A percentile compares a stretch with the other conserved stretches of the same genome.
Evolutionary conservation across 345 rosid genomes (phyloP).

Genomic region (Fremontodendron californicum): DNA sequence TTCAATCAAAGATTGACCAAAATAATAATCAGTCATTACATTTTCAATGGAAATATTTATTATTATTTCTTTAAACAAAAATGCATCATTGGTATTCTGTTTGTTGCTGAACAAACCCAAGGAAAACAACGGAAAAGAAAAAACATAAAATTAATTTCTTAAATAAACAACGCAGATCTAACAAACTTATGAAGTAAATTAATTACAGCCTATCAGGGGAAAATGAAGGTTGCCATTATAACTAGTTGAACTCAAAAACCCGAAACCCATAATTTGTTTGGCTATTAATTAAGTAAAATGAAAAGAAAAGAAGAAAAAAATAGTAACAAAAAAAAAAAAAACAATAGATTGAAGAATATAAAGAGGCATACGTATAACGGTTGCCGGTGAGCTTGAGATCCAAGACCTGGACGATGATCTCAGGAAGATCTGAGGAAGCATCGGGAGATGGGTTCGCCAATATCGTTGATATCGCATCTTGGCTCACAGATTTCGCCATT

Average conservation of each 20-base stretch:
- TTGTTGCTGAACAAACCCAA: not conserved
- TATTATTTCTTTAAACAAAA: not conserved
- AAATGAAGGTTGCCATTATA: no score
- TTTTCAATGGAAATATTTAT: not conserved
- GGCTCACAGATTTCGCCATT: slow-evolving; percentile 51
- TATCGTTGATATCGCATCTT: slow-evolving; percentile 55
- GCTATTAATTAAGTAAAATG: no score
- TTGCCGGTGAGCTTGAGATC: slow-evolving; percentile 82
- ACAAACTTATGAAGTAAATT: not conserved
- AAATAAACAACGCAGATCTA: not conserved
- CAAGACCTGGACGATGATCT: slow-evolving; percentile 66
- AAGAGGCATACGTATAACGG: slow-evolving; percentile 53
- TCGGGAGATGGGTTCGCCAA: slow-evolving; percentile 66
- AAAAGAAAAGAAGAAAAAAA: not conserved
- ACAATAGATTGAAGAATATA: not conserved
- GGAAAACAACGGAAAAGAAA: no score
- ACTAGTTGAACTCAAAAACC: not conserved
- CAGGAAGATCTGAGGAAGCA: slow-evolving; percentile 44
- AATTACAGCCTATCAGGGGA: not conserved
- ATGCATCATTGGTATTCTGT: not conserved
- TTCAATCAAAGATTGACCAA: slow-evolving; percentile 19
- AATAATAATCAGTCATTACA: not conserved
- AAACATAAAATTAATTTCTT: not conserved
- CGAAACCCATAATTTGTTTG: not conserved
- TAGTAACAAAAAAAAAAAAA: not conserved